A percentile compares a stretch with the other conserved stretches of the same genome.
Evolutionary conservation across 139 green algal genomes (phyloP).

Genomic region (Chlorella sp.): DNA sequence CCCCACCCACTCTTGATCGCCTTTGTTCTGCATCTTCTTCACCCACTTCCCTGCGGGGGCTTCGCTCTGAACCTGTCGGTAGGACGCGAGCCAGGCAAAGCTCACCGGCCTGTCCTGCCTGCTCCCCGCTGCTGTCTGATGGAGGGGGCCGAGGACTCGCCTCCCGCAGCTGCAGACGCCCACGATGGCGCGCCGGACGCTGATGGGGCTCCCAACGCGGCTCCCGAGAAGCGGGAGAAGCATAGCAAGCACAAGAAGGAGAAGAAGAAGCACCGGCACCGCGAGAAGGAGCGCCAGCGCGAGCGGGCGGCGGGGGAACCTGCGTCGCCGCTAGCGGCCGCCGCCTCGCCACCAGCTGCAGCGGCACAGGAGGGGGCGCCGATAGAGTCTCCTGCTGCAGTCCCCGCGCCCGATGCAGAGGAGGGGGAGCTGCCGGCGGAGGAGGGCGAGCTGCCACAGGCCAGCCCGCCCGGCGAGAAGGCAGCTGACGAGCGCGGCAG

Average conservation of each 20-base stretch:
- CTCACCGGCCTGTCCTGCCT: no score
- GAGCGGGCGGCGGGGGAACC: neutral
- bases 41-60: no score
- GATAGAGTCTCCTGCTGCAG: slow-evolving; percentile 6
- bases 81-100: no score
- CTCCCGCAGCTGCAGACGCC: no score
- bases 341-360: slow-evolving; percentile 1
- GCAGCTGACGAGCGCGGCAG: neutral
- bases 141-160: no score
- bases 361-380: neutral
- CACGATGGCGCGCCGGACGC: no score
- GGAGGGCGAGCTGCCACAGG: neutral
- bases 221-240: slow-evolving; percentile 17
- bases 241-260: slow-evolving; percentile 55
- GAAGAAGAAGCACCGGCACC: slow-evolving; percentile 46
- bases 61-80: no score
- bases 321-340: neutral
- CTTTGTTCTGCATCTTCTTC: no score
- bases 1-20: no score
- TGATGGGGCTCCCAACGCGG: no score
- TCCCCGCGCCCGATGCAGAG: slow-evolving; percentile 1
- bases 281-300: slow-evolving; percentile 46
- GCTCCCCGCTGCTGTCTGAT: no score
- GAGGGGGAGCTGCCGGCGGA: slow-evolving; percentile 6
- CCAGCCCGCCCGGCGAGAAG: neutral